phyloP scores from a whole-genome alignment of 352 stramenopile genomes.

The Phytophthora pseudosyringae region DNA sequence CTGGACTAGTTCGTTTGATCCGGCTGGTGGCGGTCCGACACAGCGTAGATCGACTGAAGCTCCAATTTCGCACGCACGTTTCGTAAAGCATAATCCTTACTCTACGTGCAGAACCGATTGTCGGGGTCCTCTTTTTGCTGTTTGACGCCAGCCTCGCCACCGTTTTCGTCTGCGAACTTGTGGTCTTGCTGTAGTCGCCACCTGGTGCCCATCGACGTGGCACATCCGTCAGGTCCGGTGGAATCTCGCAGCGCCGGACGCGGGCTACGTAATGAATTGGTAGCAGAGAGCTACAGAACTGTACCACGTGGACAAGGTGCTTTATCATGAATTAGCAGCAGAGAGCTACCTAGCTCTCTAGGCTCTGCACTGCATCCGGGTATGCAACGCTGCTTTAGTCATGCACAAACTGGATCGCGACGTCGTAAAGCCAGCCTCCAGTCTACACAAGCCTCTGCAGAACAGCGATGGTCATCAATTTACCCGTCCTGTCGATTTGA shows the following conservation, averaged over 20 bases:
- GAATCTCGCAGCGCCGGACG: constrained; percentile 11
- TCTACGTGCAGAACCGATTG: too few species aligned
- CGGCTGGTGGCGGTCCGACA: background rate
- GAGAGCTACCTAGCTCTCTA: too few species aligned
- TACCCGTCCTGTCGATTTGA: background rate
- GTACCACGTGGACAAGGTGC: too few species aligned
- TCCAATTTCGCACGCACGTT: too few species aligned
- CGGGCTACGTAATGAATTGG: too few species aligned
- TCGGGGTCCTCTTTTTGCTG: constrained; percentile 9
- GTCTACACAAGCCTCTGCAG: constrained; percentile 1
- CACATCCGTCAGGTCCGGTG: background rate
- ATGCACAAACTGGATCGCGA: constrained; percentile 2
- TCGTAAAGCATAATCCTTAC: too few species aligned
- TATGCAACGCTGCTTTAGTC: too few species aligned
- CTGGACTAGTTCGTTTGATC: background rate
- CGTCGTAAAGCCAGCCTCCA: constrained; percentile 11
- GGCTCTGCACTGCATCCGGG: too few species aligned
- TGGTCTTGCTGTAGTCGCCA: constrained; percentile 33
- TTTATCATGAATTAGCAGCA: too few species aligned
- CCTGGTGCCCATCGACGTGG: constrained; percentile 20
- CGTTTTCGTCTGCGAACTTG: constrained; percentile 19
- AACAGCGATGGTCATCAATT: constrained; percentile 16
- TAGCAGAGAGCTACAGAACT: too few species aligned
- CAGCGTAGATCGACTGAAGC: too few species aligned
- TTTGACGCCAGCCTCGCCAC: constrained; percentile 1